A percentile compares a stretch with the other conserved stretches of the same genome.
Conservation (phyloP, 768 basidiomycete species). For the Mycena maculata region DNA sequence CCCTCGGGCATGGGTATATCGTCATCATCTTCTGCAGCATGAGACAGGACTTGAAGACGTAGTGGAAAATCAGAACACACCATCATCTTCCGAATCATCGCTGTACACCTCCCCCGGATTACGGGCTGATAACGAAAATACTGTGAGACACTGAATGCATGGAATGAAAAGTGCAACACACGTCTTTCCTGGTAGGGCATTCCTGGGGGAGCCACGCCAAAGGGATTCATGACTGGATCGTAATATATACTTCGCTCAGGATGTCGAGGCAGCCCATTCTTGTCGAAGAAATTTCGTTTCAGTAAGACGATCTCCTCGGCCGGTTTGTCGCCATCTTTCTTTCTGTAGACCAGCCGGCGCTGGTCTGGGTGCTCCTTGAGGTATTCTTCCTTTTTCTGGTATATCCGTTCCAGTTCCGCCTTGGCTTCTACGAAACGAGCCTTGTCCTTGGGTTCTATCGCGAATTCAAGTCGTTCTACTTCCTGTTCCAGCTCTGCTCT, state of each 20-base stretch:
- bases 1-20: constrained; percentile 76
- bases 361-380: constrained; percentile 95
- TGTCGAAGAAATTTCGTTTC: constrained; percentile 80
- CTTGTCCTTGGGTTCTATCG: constrained; percentile 63
- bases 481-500: constrained; percentile 82
- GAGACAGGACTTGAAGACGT: background rate
- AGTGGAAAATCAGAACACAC: constrained; percentile 35
- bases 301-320: constrained; percentile 52
- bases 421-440: constrained; percentile 79
- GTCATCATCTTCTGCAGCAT: constrained; percentile 56
- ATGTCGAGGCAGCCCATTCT: constrained; percentile 86
- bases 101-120: constrained; percentile 71
- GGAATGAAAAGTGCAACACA: constrained; percentile 53
- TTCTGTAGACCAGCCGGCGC: constrained; percentile 82
- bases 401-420: constrained; percentile 81
- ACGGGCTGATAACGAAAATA: constrained; percentile 56
- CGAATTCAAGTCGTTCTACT: constrained; percentile 73
- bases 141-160: constrained; percentile 17
- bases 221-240: constrained; percentile 93
- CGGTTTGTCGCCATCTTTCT: constrained; percentile 55
- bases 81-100: constrained; percentile 63
- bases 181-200: constrained; percentile 95
- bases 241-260: constrained; percentile 95
- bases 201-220: constrained; percentile 92
- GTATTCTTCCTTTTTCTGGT: constrained; percentile 91